These are phyloP conservation scores for Rhodotorula sp. DNA, from an alignment of 1,284 basidiomycete species.

Conservation along the genomic window DNA sequence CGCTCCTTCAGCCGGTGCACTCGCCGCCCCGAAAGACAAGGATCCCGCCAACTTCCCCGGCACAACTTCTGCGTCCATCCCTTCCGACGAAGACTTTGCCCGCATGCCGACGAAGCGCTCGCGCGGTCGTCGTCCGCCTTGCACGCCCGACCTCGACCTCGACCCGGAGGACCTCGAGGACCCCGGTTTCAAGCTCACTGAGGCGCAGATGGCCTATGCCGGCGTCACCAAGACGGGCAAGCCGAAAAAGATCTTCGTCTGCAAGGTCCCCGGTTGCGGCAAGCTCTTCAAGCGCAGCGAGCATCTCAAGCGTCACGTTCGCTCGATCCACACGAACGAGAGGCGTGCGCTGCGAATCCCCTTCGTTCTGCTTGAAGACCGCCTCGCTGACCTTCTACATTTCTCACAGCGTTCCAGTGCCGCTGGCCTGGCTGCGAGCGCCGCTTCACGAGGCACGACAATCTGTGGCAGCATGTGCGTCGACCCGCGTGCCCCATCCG, in stretches of 20 bases:
- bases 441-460: constrained; percentile 79
- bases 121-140: constrained; percentile 41
- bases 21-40: not conserved
- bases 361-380: not conserved
- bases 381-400: constrained; percentile 13
- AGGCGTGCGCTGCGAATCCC: constrained; percentile 58
- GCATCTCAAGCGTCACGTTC: constrained; percentile 72
- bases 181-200: constrained; percentile 29
- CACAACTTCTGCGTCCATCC: constrained; percentile 13
- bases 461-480: constrained; percentile 54
- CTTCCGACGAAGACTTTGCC: constrained; percentile 17
- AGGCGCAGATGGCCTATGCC: constrained; percentile 21
- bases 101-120: constrained; percentile 42
- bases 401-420: constrained; percentile 65
- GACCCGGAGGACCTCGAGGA: constrained; percentile 12
- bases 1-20: not conserved
- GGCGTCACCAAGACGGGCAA: constrained; percentile 43
- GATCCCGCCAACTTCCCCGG: not conserved
- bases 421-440: constrained; percentile 72
- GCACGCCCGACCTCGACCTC: constrained; percentile 32
- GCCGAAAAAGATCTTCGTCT: constrained; percentile 43
- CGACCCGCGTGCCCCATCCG: not conserved
- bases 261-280: constrained; percentile 47
- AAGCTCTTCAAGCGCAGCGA: constrained; percentile 75
- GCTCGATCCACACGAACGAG: constrained; percentile 75